Conservation (phyloP, 768 basidiomycete species). For the Naganishia vishniacii region DNA sequence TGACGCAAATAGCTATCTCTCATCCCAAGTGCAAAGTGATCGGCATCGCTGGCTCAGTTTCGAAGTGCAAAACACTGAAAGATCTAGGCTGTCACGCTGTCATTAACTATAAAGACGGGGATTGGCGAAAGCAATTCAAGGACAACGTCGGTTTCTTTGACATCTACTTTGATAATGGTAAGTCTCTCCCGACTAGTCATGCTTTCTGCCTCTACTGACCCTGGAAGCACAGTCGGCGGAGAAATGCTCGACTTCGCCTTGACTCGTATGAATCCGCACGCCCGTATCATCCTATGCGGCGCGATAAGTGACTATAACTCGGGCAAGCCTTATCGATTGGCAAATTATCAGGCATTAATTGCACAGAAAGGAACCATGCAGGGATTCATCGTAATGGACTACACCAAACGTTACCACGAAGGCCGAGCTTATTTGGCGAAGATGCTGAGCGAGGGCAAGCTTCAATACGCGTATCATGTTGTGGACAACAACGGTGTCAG, state of each 20-base stretch:
- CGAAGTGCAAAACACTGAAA: conserved; percentile 79
- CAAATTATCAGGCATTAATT: conserved; percentile 65
- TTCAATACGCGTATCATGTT: conserved; percentile 40
- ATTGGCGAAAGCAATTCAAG: conserved; percentile 69
- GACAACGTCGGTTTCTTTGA: conserved; percentile 54
- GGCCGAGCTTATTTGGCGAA: conserved; percentile 38
- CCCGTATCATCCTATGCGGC: conserved; percentile 75
- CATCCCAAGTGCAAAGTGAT: conserved; percentile 60
- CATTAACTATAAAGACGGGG: conserved; percentile 77
- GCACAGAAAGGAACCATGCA: conserved; percentile 69
- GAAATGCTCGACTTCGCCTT: conserved; percentile 76
- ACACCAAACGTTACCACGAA: conserved; percentile 49
- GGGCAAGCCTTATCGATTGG: conserved; percentile 48
- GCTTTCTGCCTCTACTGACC: not conserved
- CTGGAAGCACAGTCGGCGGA: conserved; percentile 55
- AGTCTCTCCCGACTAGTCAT: not conserved
- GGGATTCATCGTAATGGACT: conserved; percentile 83
- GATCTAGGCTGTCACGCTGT: conserved; percentile 77
- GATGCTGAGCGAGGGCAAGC: conserved; percentile 35
- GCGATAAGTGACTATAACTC: conserved; percentile 70
- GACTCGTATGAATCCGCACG: conserved; percentile 66
- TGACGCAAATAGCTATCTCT: conserved; percentile 44
- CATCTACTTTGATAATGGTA: conserved; percentile 48
- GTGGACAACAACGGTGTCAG: conserved; percentile 25
- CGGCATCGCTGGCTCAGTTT: conserved; percentile 75